phyloP scores from a whole-genome alignment of 331 rosid species.

The Dryas integrifolia region DNA sequence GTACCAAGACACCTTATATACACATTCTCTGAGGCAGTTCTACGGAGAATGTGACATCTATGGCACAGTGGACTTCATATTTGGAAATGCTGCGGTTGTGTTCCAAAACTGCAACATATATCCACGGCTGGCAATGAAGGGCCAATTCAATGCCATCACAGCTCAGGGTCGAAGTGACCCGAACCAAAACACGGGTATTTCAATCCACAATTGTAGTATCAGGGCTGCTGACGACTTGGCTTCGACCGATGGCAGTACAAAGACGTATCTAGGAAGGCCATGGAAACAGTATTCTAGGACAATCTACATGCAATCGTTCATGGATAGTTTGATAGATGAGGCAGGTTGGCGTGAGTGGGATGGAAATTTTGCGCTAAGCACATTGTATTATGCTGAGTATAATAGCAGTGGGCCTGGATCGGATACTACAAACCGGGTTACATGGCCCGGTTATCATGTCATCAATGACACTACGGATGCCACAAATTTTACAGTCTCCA shows the following conservation, averaged over 20 bases:
- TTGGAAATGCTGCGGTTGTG: slow-evolving; percentile 70
- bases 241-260: neutral
- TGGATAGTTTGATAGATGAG: slow-evolving; percentile 39
- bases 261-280: slow-evolving; percentile 67
- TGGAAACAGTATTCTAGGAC: slow-evolving; percentile 66
- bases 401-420: slow-evolving; percentile 49
- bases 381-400: slow-evolving; percentile 54
- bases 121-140: slow-evolving; percentile 53
- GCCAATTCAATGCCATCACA: slow-evolving; percentile 67
- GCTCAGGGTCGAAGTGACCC: slow-evolving; percentile 71
- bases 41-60: slow-evolving; percentile 63
- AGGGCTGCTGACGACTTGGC: slow-evolving; percentile 53
- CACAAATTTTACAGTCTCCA: slow-evolving; percentile 42
- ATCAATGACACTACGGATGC: slow-evolving; percentile 36
- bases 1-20: slow-evolving; percentile 66
- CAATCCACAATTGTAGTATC: slow-evolving; percentile 50
- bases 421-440: slow-evolving; percentile 32
- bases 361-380: slow-evolving; percentile 45
- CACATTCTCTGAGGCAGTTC: slow-evolving; percentile 64
- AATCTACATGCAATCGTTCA: slow-evolving; percentile 49
- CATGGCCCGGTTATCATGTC: slow-evolving; percentile 52
- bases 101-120: slow-evolving; percentile 58
- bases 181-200: slow-evolving; percentile 61
- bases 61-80: slow-evolving; percentile 72
- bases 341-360: slow-evolving; percentile 66